These are phyloP conservation scores for Fraxinus xanthoxyloides DNA, from an alignment of 305 asterid species.

Conservation along the genomic window DNA sequence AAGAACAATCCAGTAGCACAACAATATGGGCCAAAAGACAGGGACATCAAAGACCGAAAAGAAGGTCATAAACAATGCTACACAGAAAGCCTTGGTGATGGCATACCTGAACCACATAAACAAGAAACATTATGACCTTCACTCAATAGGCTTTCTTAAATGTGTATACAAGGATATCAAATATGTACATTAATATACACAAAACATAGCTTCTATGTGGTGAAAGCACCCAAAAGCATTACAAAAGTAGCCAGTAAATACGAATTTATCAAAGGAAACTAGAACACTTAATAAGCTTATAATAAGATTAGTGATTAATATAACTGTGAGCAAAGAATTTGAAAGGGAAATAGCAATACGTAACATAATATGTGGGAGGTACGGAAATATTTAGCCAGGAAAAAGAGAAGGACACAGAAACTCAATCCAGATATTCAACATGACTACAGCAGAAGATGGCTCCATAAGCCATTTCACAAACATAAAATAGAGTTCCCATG, in stretches of 20 bases:
- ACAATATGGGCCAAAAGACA: slow-evolving; percentile 86
- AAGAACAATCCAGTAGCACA: slow-evolving; percentile 87
- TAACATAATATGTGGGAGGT: neutral
- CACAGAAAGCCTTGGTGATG: slow-evolving; percentile 82
- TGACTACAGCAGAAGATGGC: neutral
- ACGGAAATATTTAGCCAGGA: neutral
- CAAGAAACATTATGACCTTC: slow-evolving; percentile 15
- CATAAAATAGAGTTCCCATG: neutral
- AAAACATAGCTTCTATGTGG: neutral
- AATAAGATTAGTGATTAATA: neutral
- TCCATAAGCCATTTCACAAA: neutral
- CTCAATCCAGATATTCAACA: neutral
- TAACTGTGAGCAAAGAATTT: neutral
- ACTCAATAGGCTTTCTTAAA: neutral
- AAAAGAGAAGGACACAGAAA: neutral
- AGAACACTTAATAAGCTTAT: neutral
- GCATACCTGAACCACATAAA: slow-evolving; percentile 67
- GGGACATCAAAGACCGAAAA: slow-evolving; percentile 88
- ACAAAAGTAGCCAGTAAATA: neutral
- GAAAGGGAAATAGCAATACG: neutral
- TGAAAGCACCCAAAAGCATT: neutral
- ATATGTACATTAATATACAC: neutral
- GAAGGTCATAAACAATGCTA: slow-evolving; percentile 81
- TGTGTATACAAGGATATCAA: neutral
- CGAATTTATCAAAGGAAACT: neutral